phyloP scores from a whole-genome alignment of 1,284 basidiomycete species.

The Ustilago loliicola region DNA sequence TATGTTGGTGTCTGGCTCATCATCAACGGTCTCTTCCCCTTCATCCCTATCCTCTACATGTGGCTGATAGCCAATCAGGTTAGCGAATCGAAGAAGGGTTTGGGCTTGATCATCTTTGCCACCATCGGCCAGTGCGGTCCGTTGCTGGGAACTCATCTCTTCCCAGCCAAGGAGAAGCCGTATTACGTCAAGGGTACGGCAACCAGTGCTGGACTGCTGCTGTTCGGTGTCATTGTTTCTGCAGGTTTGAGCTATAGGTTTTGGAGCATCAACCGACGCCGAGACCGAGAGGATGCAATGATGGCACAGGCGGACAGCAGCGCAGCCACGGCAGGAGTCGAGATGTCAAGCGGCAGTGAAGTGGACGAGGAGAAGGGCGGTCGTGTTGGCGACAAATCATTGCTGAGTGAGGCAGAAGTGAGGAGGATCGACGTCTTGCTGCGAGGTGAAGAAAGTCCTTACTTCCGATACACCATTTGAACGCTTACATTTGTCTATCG shows the following conservation, averaged over 20 bases:
- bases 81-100: slow-evolving; percentile 58
- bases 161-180: slow-evolving; percentile 51
- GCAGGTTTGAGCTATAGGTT: slow-evolving; percentile 22
- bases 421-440: slow-evolving; percentile 44
- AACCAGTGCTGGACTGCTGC: slow-evolving; percentile 47
- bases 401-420: slow-evolving; percentile 21
- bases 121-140: slow-evolving; percentile 63
- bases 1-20: slow-evolving; percentile 59
- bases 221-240: slow-evolving; percentile 45
- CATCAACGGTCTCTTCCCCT: slow-evolving; percentile 60
- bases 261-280: slow-evolving; percentile 40
- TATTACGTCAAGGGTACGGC: slow-evolving; percentile 59
- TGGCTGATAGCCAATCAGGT: slow-evolving; percentile 57
- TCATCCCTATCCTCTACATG: slow-evolving; percentile 63
- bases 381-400: not conserved
- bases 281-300: slow-evolving; percentile 18
- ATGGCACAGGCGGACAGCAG: not conserved
- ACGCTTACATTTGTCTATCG: not conserved
- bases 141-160: slow-evolving; percentile 59
- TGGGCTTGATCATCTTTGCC: slow-evolving; percentile 59
- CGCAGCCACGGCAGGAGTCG: not conserved
- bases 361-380: slow-evolving; percentile 8
- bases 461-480: slow-evolving; percentile 56
- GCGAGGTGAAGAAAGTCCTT: slow-evolving; percentile 44
- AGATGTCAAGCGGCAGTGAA: slow-evolving; percentile 2